Evolutionary conservation across 768 basidiomycete genomes (phyloP).

Genomic region (Hydnomerulius pinastri): DNA sequence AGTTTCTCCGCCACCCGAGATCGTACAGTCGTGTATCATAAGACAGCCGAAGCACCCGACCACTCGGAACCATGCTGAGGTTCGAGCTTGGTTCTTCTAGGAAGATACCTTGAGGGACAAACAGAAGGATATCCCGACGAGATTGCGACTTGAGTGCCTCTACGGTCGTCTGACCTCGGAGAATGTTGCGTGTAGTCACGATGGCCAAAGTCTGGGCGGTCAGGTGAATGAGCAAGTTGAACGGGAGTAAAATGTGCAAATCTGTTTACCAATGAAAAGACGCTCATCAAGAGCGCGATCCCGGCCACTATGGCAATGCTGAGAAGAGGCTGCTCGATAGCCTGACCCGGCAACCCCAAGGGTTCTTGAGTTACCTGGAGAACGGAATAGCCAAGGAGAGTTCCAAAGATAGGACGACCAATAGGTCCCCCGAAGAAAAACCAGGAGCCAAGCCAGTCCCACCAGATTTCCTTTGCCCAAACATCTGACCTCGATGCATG

Average conservation of each 20-base stretch:
- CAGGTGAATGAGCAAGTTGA: background rate
- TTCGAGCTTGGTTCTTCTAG: background rate
- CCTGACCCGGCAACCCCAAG: background rate
- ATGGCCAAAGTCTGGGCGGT: background rate
- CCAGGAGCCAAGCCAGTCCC: slow-evolving; percentile 1
- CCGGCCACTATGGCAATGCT: background rate
- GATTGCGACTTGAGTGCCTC: background rate
- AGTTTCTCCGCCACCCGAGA: background rate
- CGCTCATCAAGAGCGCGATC: background rate
- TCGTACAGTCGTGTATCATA: background rate
- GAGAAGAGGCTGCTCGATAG: background rate
- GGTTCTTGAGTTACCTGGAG: background rate
- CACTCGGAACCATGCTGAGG: background rate
- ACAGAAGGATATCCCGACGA: background rate
- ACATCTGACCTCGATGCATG: background rate
- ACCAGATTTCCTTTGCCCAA: background rate
- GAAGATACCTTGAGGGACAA: background rate
- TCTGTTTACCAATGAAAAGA: background rate
- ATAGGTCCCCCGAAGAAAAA: background rate
- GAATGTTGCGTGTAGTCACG: background rate
- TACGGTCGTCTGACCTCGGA: background rate
- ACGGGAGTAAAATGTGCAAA: background rate
- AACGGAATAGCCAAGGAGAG: background rate
- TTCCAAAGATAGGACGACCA: background rate
- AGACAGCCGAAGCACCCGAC: background rate